A percentile compares a stretch with the other conserved stretches of the same genome.
phyloP scores from a whole-genome alignment of 495 filamentous ascomycete species.

The Neurospora sp. region DNA sequence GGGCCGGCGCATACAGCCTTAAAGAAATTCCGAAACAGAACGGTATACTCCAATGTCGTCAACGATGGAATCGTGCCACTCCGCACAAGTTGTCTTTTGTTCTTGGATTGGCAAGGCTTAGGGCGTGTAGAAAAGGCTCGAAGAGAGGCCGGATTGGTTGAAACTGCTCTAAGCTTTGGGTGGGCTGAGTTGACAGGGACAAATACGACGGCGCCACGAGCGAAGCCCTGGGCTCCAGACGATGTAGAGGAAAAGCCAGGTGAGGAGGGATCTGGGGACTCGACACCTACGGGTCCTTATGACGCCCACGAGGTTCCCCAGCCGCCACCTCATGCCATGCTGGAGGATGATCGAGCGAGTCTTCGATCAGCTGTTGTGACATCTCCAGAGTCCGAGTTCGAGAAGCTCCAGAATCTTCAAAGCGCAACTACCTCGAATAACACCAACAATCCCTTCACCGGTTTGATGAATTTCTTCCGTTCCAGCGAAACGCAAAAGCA shows the following conservation, averaged over 20 bases:
- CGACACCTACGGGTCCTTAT: constrained; percentile 11
- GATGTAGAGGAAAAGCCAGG: constrained; percentile 11
- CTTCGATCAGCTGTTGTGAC: constrained; percentile 23
- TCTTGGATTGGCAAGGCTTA: constrained; percentile 91
- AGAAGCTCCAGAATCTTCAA: constrained; percentile 13
- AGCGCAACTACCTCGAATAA: constrained; percentile 17
- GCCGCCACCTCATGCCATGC: constrained; percentile 42
- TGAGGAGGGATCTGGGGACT: constrained; percentile 14
- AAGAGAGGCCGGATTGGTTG: constrained; percentile 81
- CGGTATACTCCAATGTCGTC: constrained; percentile 93
- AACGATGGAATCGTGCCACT: constrained; percentile 97
- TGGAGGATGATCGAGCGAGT: constrained; percentile 43
- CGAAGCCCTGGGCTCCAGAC: constrained; percentile 24
- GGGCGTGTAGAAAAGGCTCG: constrained; percentile 90
- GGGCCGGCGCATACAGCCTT: constrained; percentile 85
- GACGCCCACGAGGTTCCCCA: constrained; percentile 46
- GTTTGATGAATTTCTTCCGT: constrained; percentile 55
- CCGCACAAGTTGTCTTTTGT: constrained; percentile 90
- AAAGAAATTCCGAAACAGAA: constrained; percentile 80
- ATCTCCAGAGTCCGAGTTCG: constrained; percentile 2
- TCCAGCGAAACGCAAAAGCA: constrained; percentile 26
- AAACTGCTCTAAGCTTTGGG: constrained; percentile 85
- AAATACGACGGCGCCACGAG: constrained; percentile 35
- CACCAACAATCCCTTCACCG: constrained; percentile 42
- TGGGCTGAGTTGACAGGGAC: constrained; percentile 90